Percentiles rank a stretch among this genome's conserved stretches.
Conservation (phyloP, 2,329 filamentous ascomycete genomes). For the Epichloe elymi region DNA sequence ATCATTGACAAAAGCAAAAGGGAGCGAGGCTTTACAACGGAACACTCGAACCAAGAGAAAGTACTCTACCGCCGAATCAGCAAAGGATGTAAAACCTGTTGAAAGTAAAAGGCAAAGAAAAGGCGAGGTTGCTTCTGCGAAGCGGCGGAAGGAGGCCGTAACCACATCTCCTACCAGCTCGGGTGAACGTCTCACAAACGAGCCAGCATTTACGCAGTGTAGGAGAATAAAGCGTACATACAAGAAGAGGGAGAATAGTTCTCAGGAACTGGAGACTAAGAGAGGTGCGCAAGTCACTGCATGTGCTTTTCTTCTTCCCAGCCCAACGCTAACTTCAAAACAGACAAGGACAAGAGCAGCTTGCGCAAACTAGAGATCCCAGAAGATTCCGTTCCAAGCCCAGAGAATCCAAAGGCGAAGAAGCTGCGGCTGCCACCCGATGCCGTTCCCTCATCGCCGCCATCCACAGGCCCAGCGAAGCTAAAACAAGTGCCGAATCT, state of each 20-base stretch:
- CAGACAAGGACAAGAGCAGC: not conserved
- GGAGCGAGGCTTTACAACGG: constrained; percentile 1
- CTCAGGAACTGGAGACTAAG: constrained; percentile 11
- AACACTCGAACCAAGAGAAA: constrained; percentile 3
- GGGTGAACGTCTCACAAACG: constrained; percentile 11
- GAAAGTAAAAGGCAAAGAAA: constrained; percentile 6
- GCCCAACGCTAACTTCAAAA: not conserved
- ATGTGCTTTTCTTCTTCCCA: not conserved
- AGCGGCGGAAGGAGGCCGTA: not conserved
- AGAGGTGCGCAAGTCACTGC: not conserved
- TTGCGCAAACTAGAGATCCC: constrained; percentile 2
- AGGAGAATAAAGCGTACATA: constrained; percentile 14
- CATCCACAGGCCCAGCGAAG: not conserved
- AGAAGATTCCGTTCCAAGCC: not conserved
- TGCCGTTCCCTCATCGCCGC: not conserved
- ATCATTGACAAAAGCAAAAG: constrained; percentile 13
- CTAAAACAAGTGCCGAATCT: not conserved
- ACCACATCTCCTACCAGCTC: constrained; percentile 7
- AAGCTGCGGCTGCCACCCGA: not conserved
- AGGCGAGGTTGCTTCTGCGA: not conserved
- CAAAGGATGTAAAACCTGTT: not conserved
- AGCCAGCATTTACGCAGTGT: constrained; percentile 13
- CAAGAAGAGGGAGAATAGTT: constrained; percentile 10
- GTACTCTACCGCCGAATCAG: not conserved
- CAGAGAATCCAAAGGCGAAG: constrained; percentile 1